Evolutionary conservation across 345 rosid species (phyloP).

Genomic region (Eucalyptus tenuipes): DNA sequence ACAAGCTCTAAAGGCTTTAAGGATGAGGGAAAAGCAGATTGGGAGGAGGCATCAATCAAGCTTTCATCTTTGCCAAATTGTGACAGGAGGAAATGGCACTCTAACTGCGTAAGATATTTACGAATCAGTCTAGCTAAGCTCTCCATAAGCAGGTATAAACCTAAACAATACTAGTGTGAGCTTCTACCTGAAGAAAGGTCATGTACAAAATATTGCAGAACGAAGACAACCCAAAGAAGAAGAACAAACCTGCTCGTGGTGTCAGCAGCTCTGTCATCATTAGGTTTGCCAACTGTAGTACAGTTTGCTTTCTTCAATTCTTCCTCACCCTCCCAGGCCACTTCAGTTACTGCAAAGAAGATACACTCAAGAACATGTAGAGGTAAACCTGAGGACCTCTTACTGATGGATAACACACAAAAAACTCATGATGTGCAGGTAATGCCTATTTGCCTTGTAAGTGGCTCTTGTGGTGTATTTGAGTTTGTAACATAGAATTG

Average conservation of each 20-base stretch:
- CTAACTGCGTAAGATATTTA: neutral
- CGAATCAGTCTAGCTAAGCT: neutral
- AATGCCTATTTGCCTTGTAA: neutral
- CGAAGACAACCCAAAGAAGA: neutral
- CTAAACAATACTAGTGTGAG: neutral
- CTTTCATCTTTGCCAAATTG: neutral
- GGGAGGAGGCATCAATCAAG: neutral
- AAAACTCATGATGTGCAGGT: neutral
- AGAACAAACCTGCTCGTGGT: conserved; percentile 34
- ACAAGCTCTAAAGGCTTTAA: neutral
- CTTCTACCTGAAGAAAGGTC: neutral
- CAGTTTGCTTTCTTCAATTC: conserved; percentile 31
- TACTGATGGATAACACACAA: neutral
- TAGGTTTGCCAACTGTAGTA: conserved; percentile 11
- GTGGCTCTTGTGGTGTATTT: neutral
- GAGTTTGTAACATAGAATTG: neutral
- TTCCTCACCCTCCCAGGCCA: conserved; percentile 75
- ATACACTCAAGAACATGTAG: neutral
- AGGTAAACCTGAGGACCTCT: neutral
- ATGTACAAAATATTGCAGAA: neutral
- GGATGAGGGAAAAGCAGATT: neutral
- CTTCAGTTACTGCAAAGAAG: conserved; percentile 52
- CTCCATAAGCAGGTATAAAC: neutral
- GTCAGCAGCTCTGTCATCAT: conserved; percentile 11
- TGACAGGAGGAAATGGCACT: neutral